Evolutionary conservation across 495 filamentous ascomycete genomes (phyloP), one percentile per base, ranked within the genome.

Genomic region (Penicillium paradoxum): DNA sequence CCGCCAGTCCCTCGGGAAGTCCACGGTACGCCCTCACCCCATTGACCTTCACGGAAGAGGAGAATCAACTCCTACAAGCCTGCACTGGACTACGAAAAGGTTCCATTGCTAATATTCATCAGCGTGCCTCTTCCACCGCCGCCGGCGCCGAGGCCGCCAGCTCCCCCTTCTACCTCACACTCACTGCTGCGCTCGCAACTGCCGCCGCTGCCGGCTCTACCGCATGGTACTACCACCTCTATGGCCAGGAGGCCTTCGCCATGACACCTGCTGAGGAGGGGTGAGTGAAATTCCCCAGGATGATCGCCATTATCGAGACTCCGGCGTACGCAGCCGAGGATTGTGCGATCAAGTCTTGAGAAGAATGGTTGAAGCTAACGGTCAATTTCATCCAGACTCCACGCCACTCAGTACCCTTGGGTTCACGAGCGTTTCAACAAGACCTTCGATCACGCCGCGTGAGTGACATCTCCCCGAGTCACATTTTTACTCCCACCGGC

Each of bases 381-480:
- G 34, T 4, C 29, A 45, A 57, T 29, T 49, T 24, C 18, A 24
- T 51, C 21, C 18, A 98, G 93, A 71, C 81, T 99, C 54, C 95
- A 99, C 71, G 72, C 95, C 52, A 84, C 91, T 46, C 73, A 85
- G 62, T 97, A 97, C 73, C 95, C 95, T 50, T 99, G 95, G 95
- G 92, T 89, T 62, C 95, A 99, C 73, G 67, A 82, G 58, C 83
- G 89, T 68, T 92, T 83, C 81, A 79, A 82, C 66, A 93, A 92
- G 76, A 97, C 95, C 57, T 99, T 95, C 70, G 95, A 99, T 67
- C 93, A 97, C 71, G 82, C 88, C 72, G 83, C 89, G 92, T 96
- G 82, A 84, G 88, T 78, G 45, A 24, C 38, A 49, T 32, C 18
- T 30, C 17, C 14, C 15, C n/a, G 32, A 33, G 29, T 43, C 38